Evolutionary conservation across 306 rosid genomes (phyloP).

Genomic region (Vigna unguiculata): DNA sequence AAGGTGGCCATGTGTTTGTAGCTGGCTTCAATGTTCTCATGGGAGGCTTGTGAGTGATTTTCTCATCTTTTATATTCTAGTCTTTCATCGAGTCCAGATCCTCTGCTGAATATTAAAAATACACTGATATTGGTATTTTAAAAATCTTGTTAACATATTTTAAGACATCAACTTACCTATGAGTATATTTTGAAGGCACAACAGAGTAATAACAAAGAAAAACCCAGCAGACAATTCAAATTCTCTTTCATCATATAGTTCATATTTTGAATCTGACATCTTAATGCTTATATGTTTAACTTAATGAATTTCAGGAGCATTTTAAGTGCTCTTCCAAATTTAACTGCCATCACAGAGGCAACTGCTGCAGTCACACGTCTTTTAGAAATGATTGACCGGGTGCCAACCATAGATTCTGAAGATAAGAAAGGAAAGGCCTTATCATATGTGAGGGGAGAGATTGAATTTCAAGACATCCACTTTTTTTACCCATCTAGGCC

Average conservation of each 20-base stretch:
- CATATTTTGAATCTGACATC: slow-evolving; percentile 19
- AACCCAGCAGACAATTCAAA: too few relatives aligned
- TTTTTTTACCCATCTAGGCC: slow-evolving; percentile 85
- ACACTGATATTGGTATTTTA: too few relatives aligned
- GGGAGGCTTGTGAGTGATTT: slow-evolving; percentile 91
- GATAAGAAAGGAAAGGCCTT: slow-evolving; percentile 80
- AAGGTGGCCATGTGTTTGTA: slow-evolving; percentile 82
- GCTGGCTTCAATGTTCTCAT: slow-evolving; percentile 88
- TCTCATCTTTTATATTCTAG: slow-evolving; percentile 16
- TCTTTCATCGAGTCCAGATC: neutral
- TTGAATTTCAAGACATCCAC: slow-evolving; percentile 63
- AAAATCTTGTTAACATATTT: too few relatives aligned
- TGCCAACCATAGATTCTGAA: slow-evolving; percentile 72
- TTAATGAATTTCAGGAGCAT: slow-evolving; percentile 72
- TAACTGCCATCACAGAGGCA: slow-evolving; percentile 83
- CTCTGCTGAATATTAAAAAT: too few relatives aligned
- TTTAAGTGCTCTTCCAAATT: slow-evolving; percentile 87
- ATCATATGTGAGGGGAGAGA: slow-evolving; percentile 83
- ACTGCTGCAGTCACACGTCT: slow-evolving; percentile 68
- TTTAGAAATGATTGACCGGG: slow-evolving; percentile 73
- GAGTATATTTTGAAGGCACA: too few relatives aligned
- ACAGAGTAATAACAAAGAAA: too few relatives aligned
- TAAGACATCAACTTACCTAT: too few relatives aligned
- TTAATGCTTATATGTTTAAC: slow-evolving; percentile 8
- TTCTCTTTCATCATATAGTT: neutral